Evolutionary conservation across 2,329 filamentous ascomycete species (phyloP), one percentile per base, ranked within the genome.

Genomic region (Keithomyces neogunnii): DNA sequence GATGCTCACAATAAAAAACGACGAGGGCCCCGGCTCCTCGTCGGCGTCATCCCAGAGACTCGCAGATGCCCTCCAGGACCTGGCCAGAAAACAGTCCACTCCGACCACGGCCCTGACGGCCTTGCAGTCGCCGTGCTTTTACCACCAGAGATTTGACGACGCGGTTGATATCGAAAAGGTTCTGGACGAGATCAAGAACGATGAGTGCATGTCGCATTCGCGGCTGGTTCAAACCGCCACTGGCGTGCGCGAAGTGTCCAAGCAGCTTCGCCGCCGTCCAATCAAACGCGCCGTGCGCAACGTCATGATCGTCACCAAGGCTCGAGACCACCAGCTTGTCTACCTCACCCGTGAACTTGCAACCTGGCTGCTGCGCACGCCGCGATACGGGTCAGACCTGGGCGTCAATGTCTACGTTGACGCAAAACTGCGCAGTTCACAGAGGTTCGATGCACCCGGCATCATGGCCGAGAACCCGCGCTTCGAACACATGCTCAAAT

Each of bases 381-480:
- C 93, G 10, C 83, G 93, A 46, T 96, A 99, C 66, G 89, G 89
- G 43, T 89, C 82, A 50, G 85, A 93, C 55, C 66, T 93, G n/a
- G 93, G 93, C 11, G 87, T 99, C 50, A 96, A 92, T 61, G 93
- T 99, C 57, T 97, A 95, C 64, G 93, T 99, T n/a, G 93, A 99
- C 68, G 88, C 90, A 57, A 97, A 99, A 72, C 76, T 99, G 55
- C 84, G 84, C 61, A 84, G 84, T 61, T 95, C 90, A 4, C 91
- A 89, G 67, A 87, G 93, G 48, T 99, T 99, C 66, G 84, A 91
- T 61, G 82, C 88, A 2, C 71, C 82, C 3, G 81, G 82, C 32
- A 76, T 99, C 50, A 60, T 92, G 5, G 81, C 82, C 43, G 81
- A 87, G 61, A 84, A 97, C 60, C 75, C 83, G 9, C 83, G 86